A percentile compares a stretch with the other conserved stretches of the same genome.
Evolutionary conservation across 768 basidiomycete species (phyloP).

Genomic region (Boletus edulis): DNA sequence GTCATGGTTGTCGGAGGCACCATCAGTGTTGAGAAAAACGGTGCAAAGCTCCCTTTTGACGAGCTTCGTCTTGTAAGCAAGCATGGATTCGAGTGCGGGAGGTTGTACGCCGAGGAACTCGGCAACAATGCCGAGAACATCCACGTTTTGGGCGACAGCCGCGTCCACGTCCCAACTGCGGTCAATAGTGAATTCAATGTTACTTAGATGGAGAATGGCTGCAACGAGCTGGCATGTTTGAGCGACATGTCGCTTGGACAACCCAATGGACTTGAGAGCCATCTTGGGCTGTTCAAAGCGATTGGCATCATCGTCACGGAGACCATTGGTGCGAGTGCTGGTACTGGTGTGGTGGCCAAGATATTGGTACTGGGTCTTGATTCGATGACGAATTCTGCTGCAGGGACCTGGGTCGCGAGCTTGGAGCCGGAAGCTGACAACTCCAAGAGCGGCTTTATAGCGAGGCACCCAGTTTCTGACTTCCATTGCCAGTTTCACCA

Average conservation of each 20-base stretch:
- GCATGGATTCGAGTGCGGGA: constrained; percentile 67
- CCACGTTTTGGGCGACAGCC: constrained; percentile 85
- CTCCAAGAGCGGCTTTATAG: constrained; percentile 90
- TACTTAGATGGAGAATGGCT: constrained; percentile 94
- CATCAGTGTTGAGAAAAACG: constrained; percentile 92
- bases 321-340: constrained; percentile 41
- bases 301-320: constrained; percentile 75
- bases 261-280: constrained; percentile 88
- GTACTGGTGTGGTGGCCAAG: constrained; percentile 66
- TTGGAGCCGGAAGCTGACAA: constrained; percentile 87
- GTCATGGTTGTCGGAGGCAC: constrained; percentile 89
- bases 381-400: constrained; percentile 94
- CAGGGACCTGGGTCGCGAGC: constrained; percentile 81
- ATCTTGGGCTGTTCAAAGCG: constrained; percentile 93
- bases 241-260: constrained; percentile 93
- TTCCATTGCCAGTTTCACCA: constrained; percentile 94
- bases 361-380: constrained; percentile 83
- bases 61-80: constrained; percentile 93
- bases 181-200: constrained; percentile 89
- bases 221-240: constrained; percentile 95
- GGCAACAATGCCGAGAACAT: constrained; percentile 83
- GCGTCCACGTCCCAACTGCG: constrained; percentile 85
- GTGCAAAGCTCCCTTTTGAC: constrained; percentile 98
- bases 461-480: constrained; percentile 85
- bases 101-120: constrained; percentile 88